phyloP scores from a whole-genome alignment of 2,329 filamentous ascomycete genomes.

The Colletotrichum agaves region DNA sequence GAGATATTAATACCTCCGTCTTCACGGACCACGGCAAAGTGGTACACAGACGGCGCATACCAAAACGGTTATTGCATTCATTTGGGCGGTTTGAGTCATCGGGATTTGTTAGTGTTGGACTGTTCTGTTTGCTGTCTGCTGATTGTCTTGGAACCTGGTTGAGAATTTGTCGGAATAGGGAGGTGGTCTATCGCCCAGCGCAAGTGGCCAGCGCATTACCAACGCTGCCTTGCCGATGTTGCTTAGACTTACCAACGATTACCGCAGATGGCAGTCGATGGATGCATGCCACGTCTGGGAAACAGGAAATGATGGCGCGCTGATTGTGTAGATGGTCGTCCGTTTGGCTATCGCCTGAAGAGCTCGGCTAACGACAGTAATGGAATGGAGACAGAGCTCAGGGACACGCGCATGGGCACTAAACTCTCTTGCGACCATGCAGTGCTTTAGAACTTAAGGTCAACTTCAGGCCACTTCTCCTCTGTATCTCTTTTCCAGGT shows the following conservation, averaged over 20 bases:
- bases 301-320: slow-evolving; percentile 4
- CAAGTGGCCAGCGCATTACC: slow-evolving; percentile 5
- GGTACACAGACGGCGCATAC: slow-evolving; percentile 37
- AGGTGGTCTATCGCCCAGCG: slow-evolving; percentile 18
- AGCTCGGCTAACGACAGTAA: slow-evolving; percentile 30
- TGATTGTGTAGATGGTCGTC: slow-evolving; percentile 31
- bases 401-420: slow-evolving; percentile 12
- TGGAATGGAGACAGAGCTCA: slow-evolving; percentile 25
- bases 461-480: background rate
- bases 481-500: background rate
- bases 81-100: slow-evolving; percentile 36
- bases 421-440: slow-evolving; percentile 6
- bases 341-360: slow-evolving; percentile 33
- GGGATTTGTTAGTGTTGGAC: slow-evolving; percentile 32
- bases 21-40: slow-evolving; percentile 29
- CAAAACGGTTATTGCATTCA: slow-evolving; percentile 36
- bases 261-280: slow-evolving; percentile 1
- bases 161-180: slow-evolving; percentile 23
- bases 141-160: slow-evolving; percentile 31
- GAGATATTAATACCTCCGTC: slow-evolving; percentile 34
- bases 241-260: slow-evolving; percentile 1
- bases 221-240: slow-evolving; percentile 3
- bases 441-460: background rate
- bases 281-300: slow-evolving; percentile 8
- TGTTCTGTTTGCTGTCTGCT: slow-evolving; percentile 35